Evolutionary conservation across 73 alveolate species (phyloP), one percentile per base, ranked within the genome.

Genomic region (Blepharisma stoltei): DNA sequence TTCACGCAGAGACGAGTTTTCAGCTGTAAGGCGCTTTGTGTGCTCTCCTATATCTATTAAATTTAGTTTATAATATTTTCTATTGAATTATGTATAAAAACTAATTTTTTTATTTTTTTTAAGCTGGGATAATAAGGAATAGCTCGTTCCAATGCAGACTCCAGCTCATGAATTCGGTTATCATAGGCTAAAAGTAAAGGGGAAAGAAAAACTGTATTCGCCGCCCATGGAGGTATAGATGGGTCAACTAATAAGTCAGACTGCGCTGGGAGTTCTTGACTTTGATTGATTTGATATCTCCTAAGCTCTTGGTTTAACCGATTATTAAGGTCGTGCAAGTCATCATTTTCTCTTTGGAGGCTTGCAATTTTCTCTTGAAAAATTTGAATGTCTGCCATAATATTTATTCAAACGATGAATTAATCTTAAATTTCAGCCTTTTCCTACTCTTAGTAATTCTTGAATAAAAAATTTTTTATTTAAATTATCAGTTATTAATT

Each of bases 141-240:
- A 9, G 65, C 71, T 37, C 65, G 1, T 9, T 69, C 67, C 14
- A 44, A 44, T 7, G 14, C 27, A n/a, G 23, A 9, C 27, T 69
- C 79, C 9, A 69, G 60, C 60, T 69, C 79, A 4, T 69, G 65
- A 43, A 69, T 43, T 46, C 79, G 11, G 65, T 69, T 69, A 21
- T 69, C 79, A 43, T 69, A 69, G 27, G 79, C 79, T 25, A 69
- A 14, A 37, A 38, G 65, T n/a, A 69, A 43, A 69, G 79, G 79
- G 27, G 67, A 44, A 47, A 69, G 23, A 14, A 38, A 44, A 18
- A 69, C 65, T n/a, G 60, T 53, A 43, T 69, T 69, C 27, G 79
- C 79, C 55, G 79, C 79, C 79, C 79, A 69, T 69, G 79, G 79
- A 44, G 79, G 67, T 9, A 69, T 9, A 18, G 20, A 1, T 53